phyloP scores from a whole-genome alignment of 257 asterid genomes.

The Rehmannia glutinosa region DNA sequence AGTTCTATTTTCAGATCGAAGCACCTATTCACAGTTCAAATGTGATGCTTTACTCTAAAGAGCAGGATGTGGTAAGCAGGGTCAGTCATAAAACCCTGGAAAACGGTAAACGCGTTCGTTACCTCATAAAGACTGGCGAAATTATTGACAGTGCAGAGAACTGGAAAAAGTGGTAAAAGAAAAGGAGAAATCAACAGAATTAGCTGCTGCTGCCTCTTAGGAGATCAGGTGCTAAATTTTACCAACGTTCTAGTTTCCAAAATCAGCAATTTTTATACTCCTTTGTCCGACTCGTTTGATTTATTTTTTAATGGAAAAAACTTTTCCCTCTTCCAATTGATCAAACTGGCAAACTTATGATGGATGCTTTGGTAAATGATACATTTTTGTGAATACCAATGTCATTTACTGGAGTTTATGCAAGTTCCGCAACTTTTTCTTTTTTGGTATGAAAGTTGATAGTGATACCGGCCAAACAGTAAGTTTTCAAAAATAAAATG shows the following conservation, averaged over 20 bases:
- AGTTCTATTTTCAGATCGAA: slow-evolving; percentile 70
- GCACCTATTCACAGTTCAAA: slow-evolving; percentile 98
- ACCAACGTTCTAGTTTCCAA: neutral
- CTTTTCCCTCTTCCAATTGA: neutral
- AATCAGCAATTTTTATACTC: slow-evolving; percentile 1
- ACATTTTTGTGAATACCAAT: slow-evolving; percentile 23
- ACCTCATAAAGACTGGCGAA: slow-evolving; percentile 90
- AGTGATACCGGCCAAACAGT: neutral
- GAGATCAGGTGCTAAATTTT: slow-evolving; percentile 22
- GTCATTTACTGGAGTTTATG: neutral
- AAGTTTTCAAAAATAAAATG: neutral
- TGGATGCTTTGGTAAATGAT: no score
- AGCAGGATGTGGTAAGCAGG: slow-evolving; percentile 70
- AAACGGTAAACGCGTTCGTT: slow-evolving; percentile 79
- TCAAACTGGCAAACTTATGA: neutral
- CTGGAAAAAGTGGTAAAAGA: slow-evolving; percentile 68
- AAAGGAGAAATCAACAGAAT: slow-evolving; percentile 47
- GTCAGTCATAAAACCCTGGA: slow-evolving; percentile 90
- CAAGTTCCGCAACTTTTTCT: neutral
- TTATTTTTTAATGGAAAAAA: neutral
- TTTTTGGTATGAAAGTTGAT: neutral
- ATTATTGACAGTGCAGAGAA: slow-evolving; percentile 84
- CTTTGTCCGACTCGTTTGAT: slow-evolving; percentile 2
- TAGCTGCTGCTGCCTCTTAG: slow-evolving; percentile 54
- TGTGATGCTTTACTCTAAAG: slow-evolving; percentile 95